Evolutionary conservation across 2,329 filamentous ascomycete species (phyloP).

Genomic region (Nemania sp.): DNA sequence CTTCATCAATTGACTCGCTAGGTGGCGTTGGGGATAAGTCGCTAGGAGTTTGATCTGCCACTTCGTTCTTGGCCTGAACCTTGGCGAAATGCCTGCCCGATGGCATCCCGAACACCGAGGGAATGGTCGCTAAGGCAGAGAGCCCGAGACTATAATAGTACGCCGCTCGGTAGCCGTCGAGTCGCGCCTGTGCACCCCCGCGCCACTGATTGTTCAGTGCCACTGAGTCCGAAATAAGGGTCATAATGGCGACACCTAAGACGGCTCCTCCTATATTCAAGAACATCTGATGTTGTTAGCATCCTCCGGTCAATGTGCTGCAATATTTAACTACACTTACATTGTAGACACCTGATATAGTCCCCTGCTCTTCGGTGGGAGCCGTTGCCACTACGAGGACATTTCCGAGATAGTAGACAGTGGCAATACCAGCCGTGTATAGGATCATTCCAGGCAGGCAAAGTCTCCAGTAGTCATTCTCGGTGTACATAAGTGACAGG

Average conservation of each 20-base stretch:
- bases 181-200: neutral
- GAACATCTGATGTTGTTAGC: slow-evolving; percentile 4
- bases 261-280: slow-evolving; percentile 9
- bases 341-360: slow-evolving; percentile 11
- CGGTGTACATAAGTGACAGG: slow-evolving; percentile 1
- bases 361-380: neutral
- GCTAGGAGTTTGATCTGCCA: too few species aligned
- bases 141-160: neutral
- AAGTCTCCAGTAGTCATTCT: slow-evolving; percentile 6
- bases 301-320: too few species aligned
- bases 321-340: neutral
- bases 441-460: slow-evolving; percentile 10
- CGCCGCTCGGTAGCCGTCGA: neutral
- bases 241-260: slow-evolving; percentile 5
- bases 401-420: slow-evolving; percentile 7
- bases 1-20: too few species aligned
- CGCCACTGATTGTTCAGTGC: neutral
- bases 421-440: slow-evolving; percentile 2
- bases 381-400: slow-evolving; percentile 6
- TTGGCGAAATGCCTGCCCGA: neutral
- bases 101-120: neutral
- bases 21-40: neutral
- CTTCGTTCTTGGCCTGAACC: neutral
- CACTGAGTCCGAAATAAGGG: slow-evolving; percentile 4
- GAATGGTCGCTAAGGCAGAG: neutral